A percentile compares a stretch with the other conserved stretches of the same genome.
Conservation (phyloP, 805 yeast genomes). For the Jamesozyma spencerorum region DNA sequence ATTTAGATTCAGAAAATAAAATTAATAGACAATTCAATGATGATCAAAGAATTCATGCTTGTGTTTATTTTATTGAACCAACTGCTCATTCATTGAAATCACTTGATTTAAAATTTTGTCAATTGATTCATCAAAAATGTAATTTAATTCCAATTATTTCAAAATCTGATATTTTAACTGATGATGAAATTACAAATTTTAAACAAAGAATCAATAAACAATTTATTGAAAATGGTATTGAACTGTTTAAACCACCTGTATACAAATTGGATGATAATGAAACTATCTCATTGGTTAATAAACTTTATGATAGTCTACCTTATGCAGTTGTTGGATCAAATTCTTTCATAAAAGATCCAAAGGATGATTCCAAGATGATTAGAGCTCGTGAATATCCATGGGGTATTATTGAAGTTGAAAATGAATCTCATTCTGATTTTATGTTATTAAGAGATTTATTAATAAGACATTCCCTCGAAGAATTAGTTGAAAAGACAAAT, state of each 20-base stretch:
- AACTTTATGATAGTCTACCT: conserved; percentile 66
- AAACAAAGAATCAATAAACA: conserved; percentile 73
- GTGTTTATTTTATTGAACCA: conserved; percentile 90
- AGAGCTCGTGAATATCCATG: conserved; percentile 94
- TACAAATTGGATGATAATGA: conserved; percentile 84
- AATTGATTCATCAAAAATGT: conserved; percentile 78
- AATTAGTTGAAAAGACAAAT: conserved; percentile 77
- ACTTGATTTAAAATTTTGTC: conserved; percentile 81
- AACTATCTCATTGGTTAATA: conserved; percentile 52
- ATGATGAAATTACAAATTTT: conserved; percentile 69
- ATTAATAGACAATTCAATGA: conserved; percentile 50
- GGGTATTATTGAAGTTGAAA: conserved; percentile 94
- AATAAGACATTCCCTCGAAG: conserved; percentile 86
- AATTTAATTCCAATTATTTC: conserved; percentile 92
- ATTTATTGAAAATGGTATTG: conserved; percentile 62
- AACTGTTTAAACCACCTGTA: conserved; percentile 65
- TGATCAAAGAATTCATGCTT: conserved; percentile 88
- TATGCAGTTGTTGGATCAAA: conserved; percentile 94
- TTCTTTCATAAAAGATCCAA: conserved; percentile 51
- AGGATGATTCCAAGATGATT: conserved; percentile 76
- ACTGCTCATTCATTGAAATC: conserved; percentile 90
- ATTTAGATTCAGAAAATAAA: conserved; percentile 82
- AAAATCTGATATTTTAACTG: conserved; percentile 86
- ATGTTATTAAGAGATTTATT: conserved; percentile 79
- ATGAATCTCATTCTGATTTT: conserved; percentile 89